Percentiles rank a stretch among this genome's conserved stretches.
phyloP scores from a whole-genome alignment of 345 rosid species.

The Camelina hispida region DNA sequence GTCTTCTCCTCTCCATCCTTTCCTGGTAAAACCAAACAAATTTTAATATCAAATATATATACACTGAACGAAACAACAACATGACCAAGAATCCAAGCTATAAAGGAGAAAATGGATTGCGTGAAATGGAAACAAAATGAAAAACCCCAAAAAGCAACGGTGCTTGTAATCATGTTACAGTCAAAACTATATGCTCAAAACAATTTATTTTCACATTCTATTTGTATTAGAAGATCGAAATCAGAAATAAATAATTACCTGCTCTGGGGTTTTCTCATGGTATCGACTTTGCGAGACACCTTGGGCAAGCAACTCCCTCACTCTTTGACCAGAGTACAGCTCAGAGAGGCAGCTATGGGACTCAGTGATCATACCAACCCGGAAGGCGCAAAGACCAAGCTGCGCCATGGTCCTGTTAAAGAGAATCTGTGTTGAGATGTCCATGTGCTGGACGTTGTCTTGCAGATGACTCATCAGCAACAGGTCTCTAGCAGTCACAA shows the following conservation, averaged over 20 bases:
- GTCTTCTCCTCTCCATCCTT: constrained; percentile 89
- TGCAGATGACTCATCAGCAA: constrained; percentile 94
- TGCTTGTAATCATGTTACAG: background rate
- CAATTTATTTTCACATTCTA: background rate
- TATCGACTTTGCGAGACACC: constrained; percentile 93
- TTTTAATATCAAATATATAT: background rate
- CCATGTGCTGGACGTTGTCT: constrained; percentile 88
- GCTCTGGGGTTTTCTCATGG: constrained; percentile 97
- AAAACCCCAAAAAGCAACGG: constrained; percentile 10
- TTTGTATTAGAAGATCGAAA: background rate
- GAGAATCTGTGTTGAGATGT: constrained; percentile 90
- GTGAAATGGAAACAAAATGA: background rate
- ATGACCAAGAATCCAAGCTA: constrained; percentile 3
- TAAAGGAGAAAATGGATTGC: background rate
- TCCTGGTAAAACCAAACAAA: constrained; percentile 54
- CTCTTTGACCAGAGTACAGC: constrained; percentile 90
- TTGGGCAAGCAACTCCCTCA: constrained; percentile 95
- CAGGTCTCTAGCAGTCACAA: constrained; percentile 77
- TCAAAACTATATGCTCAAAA: background rate
- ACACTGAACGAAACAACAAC: background rate
- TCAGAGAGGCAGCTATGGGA: constrained; percentile 90
- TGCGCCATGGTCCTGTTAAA: constrained; percentile 97
- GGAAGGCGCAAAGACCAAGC: constrained; percentile 92
- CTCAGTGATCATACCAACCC: constrained; percentile 76
- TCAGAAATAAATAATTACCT: constrained; percentile 51